Percentiles rank a stretch among this genome's conserved stretches.
These are phyloP conservation scores for Corymbia citriodora DNA, from an alignment of 441 rosid species.

Conservation along the genomic window DNA sequence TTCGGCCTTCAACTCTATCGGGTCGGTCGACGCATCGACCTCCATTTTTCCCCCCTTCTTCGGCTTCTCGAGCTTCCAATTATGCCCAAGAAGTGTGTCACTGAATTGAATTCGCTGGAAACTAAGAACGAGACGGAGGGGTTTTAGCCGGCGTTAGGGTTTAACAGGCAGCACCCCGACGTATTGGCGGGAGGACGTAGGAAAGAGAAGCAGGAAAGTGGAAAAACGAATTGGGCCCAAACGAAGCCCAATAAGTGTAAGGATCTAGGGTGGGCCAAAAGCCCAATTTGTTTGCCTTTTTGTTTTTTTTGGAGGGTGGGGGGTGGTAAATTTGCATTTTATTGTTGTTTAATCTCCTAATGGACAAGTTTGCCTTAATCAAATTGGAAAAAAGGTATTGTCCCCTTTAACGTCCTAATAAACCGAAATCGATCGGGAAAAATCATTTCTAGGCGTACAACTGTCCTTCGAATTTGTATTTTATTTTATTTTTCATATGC, in stretches of 20 bases:
- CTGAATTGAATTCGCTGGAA: neutral
- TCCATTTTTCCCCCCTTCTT: conserved; percentile 15
- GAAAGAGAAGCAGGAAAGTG: neutral
- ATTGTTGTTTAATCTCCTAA: neutral
- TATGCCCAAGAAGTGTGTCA: neutral
- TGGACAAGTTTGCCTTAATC: neutral
- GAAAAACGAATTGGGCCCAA: neutral
- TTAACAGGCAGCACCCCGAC: neutral
- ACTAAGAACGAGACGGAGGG: neutral
- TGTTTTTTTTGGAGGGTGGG: no score
- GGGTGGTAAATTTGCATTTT: neutral
- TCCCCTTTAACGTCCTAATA: neutral
- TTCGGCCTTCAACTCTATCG: conserved; percentile 45
- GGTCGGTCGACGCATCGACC: conserved; percentile 16
- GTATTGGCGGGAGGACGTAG: neutral
- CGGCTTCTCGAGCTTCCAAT: neutral
- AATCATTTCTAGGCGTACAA: neutral
- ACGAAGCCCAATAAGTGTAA: neutral
- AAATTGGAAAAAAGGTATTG: neutral
- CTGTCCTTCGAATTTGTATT: neutral
- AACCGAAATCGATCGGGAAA: neutral
- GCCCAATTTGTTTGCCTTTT: neutral
- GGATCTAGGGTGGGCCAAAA: neutral
- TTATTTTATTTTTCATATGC: neutral
- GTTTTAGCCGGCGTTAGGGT: neutral